Percentiles rank a stretch among this genome's conserved stretches.
Conservation (phyloP, 495 filamentous ascomycete genomes). For the Xylaria castorea region DNA sequence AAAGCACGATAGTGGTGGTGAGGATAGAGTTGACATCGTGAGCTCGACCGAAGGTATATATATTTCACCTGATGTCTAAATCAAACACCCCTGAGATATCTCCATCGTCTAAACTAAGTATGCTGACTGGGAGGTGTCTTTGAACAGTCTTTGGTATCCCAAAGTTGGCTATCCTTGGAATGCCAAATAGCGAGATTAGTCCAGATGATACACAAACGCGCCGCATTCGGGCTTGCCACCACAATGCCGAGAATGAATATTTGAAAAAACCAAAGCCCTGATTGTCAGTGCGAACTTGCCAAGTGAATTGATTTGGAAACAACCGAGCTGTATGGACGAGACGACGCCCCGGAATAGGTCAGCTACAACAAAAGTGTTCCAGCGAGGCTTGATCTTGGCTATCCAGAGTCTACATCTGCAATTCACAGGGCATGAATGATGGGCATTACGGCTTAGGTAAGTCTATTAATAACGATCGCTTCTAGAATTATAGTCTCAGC, state of each 20-base stretch:
- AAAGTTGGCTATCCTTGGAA: not conserved
- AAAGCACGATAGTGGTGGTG: conserved; percentile 12
- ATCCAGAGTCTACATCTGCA: not conserved
- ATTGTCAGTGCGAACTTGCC: not conserved
- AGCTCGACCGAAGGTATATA: conserved; percentile 4
- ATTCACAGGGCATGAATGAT: not conserved
- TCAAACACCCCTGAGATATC: not conserved
- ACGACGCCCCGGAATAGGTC: not conserved
- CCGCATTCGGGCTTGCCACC: not conserved
- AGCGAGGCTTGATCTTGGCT: conserved; percentile 8
- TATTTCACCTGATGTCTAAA: conserved; percentile 6
- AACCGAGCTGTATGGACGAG: not conserved
- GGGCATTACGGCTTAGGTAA: conserved; percentile 15
- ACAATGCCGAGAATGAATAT: not conserved
- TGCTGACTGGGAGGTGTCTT: conserved; percentile 14
- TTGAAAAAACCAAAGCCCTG: conserved; percentile 4
- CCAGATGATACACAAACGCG: not conserved
- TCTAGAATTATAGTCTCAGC: not conserved
- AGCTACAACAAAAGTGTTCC: not conserved
- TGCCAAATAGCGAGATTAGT: conserved; percentile 14
- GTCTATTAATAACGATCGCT: conserved; percentile 21
- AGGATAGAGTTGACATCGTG: not conserved
- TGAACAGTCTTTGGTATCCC: not conserved
- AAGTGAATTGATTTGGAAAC: conserved; percentile 10
- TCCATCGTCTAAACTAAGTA: not conserved